Base-by-base conservation (phyloP, 2,329 filamentous ascomycete species). In the Fusarium sulawesiense region DNA sequence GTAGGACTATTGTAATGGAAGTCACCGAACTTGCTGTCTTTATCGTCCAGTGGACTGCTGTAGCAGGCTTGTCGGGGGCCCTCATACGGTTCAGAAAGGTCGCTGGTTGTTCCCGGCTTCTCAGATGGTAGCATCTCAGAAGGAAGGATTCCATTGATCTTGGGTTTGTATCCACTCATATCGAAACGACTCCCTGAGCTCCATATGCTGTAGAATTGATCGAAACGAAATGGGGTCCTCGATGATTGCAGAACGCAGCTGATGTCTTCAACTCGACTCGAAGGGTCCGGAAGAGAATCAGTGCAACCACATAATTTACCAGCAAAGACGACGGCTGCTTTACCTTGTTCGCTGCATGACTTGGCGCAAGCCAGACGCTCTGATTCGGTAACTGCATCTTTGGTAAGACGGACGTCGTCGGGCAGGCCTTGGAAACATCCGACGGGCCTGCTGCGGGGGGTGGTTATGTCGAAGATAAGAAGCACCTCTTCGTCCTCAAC, bases 71-170 rank as follows among this genome's bases (percentile, higher is more conserved):
- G 3, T 11, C 30, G 8, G 0, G 40, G 32, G 18, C 25, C 40
- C 0, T 37, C n/a, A 25, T 21, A 12, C 1, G 20, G 20, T 13
- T 48, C 11, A 10, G 27, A 18, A 1, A 29, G 16, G 7, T 40
- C 25, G 0, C 1, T 0, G 3, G 34, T 6, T 6, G 18, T 47
- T 10, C 40, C 4, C 18, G n/a, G 7, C 13, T 27, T 13, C 4
- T 12, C 23, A 13, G 18, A 12, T 1, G 7, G 4, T 12, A 14
- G 3, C 32, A 34, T 34, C 32, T 34, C 32, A n/a, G 11, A 37
- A 6, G 32, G 16, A n/a, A 37, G 32, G 6, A 37, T 6, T 11
- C 16, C 32, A 4, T 37, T 37, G 8, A 37, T 37, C 11, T n/a
- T 34, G 30, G 30, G 16, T 3, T n/a, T 18, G 14, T 34, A n/a